phyloP scores from a whole-genome alignment of 176 grass and related monocot species.

The Guadua angustifolia region DNA sequence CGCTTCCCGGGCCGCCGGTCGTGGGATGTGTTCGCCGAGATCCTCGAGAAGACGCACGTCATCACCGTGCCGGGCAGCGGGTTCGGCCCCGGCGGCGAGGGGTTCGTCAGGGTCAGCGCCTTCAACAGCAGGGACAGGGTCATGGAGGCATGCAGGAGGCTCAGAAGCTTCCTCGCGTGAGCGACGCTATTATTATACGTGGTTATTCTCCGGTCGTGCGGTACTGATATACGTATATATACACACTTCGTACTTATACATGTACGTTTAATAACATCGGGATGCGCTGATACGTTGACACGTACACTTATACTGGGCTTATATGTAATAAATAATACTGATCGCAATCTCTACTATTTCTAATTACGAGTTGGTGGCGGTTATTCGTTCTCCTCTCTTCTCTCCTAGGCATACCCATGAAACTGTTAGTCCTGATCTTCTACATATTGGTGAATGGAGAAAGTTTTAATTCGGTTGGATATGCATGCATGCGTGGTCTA shows the following conservation, averaged over 20 bases:
- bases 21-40: slow-evolving; percentile 86
- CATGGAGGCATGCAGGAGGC: slow-evolving; percentile 66
- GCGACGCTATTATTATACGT: background rate
- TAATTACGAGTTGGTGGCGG: no score
- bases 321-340: background rate
- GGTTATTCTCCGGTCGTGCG: background rate
- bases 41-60: slow-evolving; percentile 83
- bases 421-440: no score
- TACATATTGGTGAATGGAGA: no score
- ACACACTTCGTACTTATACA: background rate
- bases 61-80: slow-evolving; percentile 85
- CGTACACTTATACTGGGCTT: background rate
- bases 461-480: no score
- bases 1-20: slow-evolving; percentile 75
- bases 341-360: no score
- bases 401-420: no score
- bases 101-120: slow-evolving; percentile 81
- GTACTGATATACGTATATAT: background rate
- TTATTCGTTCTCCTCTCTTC: no score
- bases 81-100: slow-evolving; percentile 90
- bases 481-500: no score
- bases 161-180: slow-evolving; percentile 67
- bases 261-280: slow-evolving; percentile 12
- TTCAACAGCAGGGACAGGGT: slow-evolving; percentile 78
- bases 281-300: background rate